Percentiles rank a stretch among this genome's conserved stretches.
These are phyloP conservation scores for Falciphora oryzae DNA, from an alignment of 2,329 filamentous ascomycete genomes.

Conservation along the genomic window DNA sequence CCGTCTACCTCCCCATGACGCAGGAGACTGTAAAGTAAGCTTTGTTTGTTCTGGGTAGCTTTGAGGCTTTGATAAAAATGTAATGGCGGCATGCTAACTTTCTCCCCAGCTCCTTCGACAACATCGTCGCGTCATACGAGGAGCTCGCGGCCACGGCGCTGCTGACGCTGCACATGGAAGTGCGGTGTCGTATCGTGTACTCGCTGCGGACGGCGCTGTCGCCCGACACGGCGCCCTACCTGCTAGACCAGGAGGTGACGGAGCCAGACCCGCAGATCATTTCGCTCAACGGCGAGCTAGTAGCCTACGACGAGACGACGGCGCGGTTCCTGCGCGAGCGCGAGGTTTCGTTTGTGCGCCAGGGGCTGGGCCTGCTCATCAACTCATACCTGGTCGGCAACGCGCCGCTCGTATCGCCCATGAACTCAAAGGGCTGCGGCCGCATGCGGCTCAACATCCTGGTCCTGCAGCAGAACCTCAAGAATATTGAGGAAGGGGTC, in stretches of 20 bases:
- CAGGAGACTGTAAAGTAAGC: slow-evolving; percentile 74
- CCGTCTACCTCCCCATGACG: slow-evolving; percentile 83
- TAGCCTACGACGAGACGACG: slow-evolving; percentile 81
- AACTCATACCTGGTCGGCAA: slow-evolving; percentile 73
- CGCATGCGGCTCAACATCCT: slow-evolving; percentile 91
- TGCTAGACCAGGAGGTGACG: slow-evolving; percentile 64
- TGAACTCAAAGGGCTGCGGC: slow-evolving; percentile 80
- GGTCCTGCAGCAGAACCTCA: slow-evolving; percentile 92
- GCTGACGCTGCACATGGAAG: slow-evolving; percentile 81
- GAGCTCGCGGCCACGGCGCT: slow-evolving; percentile 74
- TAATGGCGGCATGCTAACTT: not conserved
- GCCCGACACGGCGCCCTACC: slow-evolving; percentile 54
- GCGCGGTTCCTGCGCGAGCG: slow-evolving; percentile 63
- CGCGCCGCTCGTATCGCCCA: slow-evolving; percentile 64
- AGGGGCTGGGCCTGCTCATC: slow-evolving; percentile 70
- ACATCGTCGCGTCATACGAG: slow-evolving; percentile 75
- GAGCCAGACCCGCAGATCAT: slow-evolving; percentile 77
- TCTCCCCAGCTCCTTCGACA: slow-evolving; percentile 68
- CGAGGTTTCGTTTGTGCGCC: slow-evolving; percentile 71
- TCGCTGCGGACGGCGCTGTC: slow-evolving; percentile 63
- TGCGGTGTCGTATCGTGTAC: slow-evolving; percentile 78
- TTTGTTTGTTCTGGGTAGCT: not conserved
- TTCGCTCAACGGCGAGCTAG: slow-evolving; percentile 75
- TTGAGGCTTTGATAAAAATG: not conserved
- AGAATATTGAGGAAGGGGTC: slow-evolving; percentile 76